These are phyloP conservation scores for Arbutus unedo DNA, from an alignment of 148 eudicot species.

Conservation along the genomic window DNA sequence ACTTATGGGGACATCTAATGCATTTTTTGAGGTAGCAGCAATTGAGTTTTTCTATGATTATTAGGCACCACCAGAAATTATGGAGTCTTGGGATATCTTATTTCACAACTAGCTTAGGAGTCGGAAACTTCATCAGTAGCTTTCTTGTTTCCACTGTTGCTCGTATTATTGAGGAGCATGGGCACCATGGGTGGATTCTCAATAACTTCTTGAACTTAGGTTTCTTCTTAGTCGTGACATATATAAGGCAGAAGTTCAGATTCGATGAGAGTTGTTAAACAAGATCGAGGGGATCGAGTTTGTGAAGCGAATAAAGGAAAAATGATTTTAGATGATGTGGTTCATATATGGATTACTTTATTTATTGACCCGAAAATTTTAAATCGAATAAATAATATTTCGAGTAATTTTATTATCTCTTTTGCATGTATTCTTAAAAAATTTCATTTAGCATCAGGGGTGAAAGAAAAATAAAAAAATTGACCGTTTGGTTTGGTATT, in stretches of 20 bases:
- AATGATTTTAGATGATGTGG: too few species aligned
- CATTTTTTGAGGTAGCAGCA: conserved; percentile 65
- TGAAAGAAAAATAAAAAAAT: too few species aligned
- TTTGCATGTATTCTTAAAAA: too few species aligned
- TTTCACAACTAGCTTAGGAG: conserved; percentile 53
- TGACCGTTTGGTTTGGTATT: too few species aligned
- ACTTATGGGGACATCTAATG: conserved; percentile 67
- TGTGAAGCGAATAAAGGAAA: background rate
- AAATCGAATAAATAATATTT: too few species aligned
- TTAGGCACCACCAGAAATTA: conserved; percentile 69
- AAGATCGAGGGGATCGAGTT: conserved; percentile 32
- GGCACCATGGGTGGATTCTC: conserved; percentile 59
- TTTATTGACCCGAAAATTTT: too few species aligned
- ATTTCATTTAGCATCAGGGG: too few species aligned
- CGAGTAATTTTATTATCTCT: too few species aligned
- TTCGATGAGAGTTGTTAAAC: conserved; percentile 39
- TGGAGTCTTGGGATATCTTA: conserved; percentile 77
- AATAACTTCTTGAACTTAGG: conserved; percentile 60
- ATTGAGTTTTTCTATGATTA: conserved; percentile 80
- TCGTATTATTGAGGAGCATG: conserved; percentile 42
- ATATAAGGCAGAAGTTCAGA: conserved; percentile 64
- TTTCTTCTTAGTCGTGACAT: conserved; percentile 43
- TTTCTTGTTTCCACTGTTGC: conserved; percentile 56
- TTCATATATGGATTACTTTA: too few species aligned
- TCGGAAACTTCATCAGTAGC: conserved; percentile 67